Base-by-base conservation (phyloP, 495 filamentous ascomycete genomes). In the Acidiella bohemica region DNA sequence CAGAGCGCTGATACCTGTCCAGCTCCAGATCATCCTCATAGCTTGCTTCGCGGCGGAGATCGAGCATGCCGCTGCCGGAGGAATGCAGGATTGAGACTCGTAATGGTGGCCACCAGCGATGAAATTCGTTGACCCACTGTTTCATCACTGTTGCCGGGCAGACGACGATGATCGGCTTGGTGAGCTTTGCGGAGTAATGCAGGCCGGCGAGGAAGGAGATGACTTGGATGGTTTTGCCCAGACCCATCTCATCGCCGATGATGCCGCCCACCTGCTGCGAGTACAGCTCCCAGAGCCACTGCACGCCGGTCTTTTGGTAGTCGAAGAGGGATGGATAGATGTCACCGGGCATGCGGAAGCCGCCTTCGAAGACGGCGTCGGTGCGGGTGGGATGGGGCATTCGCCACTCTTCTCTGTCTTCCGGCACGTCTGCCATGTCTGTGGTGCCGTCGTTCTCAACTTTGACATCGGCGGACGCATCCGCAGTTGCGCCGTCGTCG, bases 111-210 rank as follows among this genome's bases (percentile, higher is more conserved):
- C 90, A 96, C 90, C 90, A 97, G 18, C 77, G 73, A 58, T 96
- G 90, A 50, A 97, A 95, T 53, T 97, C 90, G 44, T 92, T 90
- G 8, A 93, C 90, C 90, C 90, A 97, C 54, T 96, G 87, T 43
- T 81, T 82, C 64, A 97, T 74, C 10, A 96, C 80, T 1, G 90
- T 95, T 16, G 88, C 90, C 1, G 90, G 90, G 39, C 83, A 84
- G 9, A 95, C 84, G 20, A 97, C 71, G 44, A 97, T 77, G 24
- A 84, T 71, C 1, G 90, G 90, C 46, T 84, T 86, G 8, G 70
- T 72, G 32, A 93, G 66, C 54, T 75, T 81, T 28, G 78, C 79
- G 58, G 84, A 93, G 55, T 95, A 83, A 55, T 95, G 90, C 19
- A 97, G 61, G 1, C 82, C 78, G 2, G 90, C 90, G 20, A 96